Conservation (phyloP, 1,284 basidiomycete species). For the Ceratobasidium sp. region DNA sequence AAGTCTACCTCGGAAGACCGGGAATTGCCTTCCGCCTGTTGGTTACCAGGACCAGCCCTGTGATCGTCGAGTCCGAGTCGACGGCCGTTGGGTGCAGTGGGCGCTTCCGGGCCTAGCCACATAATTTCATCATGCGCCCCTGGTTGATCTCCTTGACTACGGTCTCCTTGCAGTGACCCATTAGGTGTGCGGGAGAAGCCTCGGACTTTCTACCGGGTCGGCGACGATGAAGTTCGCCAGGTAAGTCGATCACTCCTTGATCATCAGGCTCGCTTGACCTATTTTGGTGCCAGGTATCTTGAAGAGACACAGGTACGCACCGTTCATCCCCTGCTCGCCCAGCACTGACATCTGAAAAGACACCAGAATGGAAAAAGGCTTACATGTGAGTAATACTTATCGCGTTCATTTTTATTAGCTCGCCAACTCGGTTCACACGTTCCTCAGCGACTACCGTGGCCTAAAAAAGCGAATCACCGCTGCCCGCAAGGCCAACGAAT, state of each 20-base stretch:
- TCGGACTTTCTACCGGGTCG: neutral
- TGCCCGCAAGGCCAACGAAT: conserved; percentile 59
- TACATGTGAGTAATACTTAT: conserved; percentile 69
- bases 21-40: neutral
- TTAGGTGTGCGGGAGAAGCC: neutral
- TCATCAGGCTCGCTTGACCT: neutral
- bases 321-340: conserved; percentile 2
- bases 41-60: neutral
- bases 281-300: conserved; percentile 62
- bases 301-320: conserved; percentile 71
- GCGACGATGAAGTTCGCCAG: conserved; percentile 65
- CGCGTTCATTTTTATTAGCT: neutral
- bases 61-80: neutral
- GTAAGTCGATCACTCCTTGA: conserved; percentile 54
- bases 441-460: conserved; percentile 71
- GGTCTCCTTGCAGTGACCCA: neutral
- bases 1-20: neutral
- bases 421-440: conserved; percentile 31
- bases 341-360: conserved; percentile 57
- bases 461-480: conserved; percentile 74
- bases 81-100: neutral
- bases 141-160: conserved; percentile 27
- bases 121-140: conserved; percentile 12
- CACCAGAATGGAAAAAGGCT: conserved; percentile 82
- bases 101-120: neutral